phyloP scores from a whole-genome alignment of 192 early-diverging fungal species.

The Rhizoclosmatium globosum region DNA sequence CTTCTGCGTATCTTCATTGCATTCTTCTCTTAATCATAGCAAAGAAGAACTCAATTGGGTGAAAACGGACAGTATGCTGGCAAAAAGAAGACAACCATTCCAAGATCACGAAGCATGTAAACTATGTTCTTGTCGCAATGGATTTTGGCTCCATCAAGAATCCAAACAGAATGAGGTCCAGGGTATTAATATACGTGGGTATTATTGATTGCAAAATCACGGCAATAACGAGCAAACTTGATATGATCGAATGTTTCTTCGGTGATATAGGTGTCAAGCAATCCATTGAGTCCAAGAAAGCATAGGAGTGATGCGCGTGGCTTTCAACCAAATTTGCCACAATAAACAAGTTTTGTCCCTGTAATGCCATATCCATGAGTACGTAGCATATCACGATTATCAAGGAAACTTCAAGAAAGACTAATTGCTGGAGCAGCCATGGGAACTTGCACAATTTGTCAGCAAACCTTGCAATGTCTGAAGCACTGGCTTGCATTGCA shows the following conservation, averaged over 20 bases:
- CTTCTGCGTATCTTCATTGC: neutral
- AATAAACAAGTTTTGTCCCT: conserved; percentile 13
- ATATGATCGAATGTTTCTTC: conserved; percentile 29
- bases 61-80: conserved; percentile 7
- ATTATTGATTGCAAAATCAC: conserved; percentile 28
- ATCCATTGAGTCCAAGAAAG: conserved; percentile 32
- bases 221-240: conserved; percentile 31
- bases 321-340: conserved; percentile 27
- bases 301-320: conserved; percentile 34
- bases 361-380: conserved; percentile 26
- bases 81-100: conserved; percentile 3
- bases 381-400: conserved; percentile 35
- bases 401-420: conserved; percentile 44
- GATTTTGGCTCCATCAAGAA: conserved; percentile 40
- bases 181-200: conserved; percentile 25
- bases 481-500: conserved; percentile 35
- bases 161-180: conserved; percentile 31
- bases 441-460: conserved; percentile 14
- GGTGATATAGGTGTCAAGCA: conserved; percentile 20
- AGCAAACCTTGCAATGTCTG: conserved; percentile 28
- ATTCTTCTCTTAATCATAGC: neutral
- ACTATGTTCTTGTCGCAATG: conserved; percentile 23
- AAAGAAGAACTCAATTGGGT: neutral
- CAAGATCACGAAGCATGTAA: neutral
- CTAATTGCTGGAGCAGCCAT: conserved; percentile 32